phyloP scores from a whole-genome alignment of 352 stramenopile species.

The Thraustochytrium striatum region DNA sequence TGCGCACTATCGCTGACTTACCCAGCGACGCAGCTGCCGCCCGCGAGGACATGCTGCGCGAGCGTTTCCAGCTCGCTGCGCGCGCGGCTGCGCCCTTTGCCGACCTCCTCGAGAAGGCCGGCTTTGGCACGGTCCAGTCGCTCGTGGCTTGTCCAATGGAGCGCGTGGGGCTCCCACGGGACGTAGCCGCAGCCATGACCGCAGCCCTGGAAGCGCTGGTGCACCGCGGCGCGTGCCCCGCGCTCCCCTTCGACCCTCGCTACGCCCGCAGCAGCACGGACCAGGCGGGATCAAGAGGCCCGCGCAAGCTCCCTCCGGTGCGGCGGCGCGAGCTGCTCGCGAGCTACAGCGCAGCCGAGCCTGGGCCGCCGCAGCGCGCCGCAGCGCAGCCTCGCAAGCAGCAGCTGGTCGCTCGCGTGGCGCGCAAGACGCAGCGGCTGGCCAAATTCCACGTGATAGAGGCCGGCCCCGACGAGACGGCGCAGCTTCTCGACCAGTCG shows the following conservation, averaged over 20 bases:
- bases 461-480: neutral
- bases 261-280: neutral
- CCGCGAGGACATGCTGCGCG: neutral
- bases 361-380: neutral
- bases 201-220: neutral
- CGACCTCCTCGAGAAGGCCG: neutral
- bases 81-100: neutral
- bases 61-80: neutral
- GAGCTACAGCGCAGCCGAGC: neutral
- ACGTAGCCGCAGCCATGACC: neutral
- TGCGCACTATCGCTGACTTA: too few species aligned
- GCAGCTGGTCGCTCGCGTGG: slow-evolving; percentile 21
- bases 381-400: too few species aligned
- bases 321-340: neutral
- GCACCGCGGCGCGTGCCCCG: neutral
- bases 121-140: neutral
- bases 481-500: neutral
- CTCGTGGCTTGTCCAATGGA: neutral
- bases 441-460: neutral
- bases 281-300: neutral
- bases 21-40: neutral
- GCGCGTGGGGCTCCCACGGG: neutral
- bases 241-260: neutral
- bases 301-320: neutral
- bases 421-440: neutral